phyloP scores from a whole-genome alignment of 768 basidiomycete genomes.

The Suillus hirtellus region DNA sequence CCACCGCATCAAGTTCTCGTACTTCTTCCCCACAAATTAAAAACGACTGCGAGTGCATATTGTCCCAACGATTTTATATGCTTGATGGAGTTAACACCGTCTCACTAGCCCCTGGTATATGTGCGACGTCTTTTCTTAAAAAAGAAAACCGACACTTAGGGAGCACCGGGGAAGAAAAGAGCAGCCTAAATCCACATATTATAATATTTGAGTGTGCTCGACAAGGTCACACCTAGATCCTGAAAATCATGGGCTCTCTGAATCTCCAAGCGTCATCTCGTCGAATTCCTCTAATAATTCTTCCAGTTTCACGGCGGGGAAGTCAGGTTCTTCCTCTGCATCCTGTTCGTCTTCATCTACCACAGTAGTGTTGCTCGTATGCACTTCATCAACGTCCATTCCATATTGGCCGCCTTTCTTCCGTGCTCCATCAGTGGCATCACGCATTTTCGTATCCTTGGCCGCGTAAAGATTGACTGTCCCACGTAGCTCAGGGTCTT shows the following conservation, averaged over 20 bases:
- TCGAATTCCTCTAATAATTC: slow-evolving; percentile 92
- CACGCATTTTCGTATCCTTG: slow-evolving; percentile 52
- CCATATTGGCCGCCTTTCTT: slow-evolving; percentile 28
- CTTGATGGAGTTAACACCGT: not conserved
- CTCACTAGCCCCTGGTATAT: not conserved
- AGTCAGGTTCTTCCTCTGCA: slow-evolving; percentile 75
- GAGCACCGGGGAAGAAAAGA: not conserved
- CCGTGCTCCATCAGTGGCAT: slow-evolving; percentile 27
- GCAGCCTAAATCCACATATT: not conserved
- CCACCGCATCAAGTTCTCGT: not conserved
- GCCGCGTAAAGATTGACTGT: slow-evolving; percentile 88
- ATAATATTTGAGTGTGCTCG: not conserved
- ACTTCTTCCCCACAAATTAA: not conserved
- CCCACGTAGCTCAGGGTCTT: slow-evolving; percentile 88
- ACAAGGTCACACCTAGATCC: not conserved
- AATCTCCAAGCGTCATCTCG: slow-evolving; percentile 75
- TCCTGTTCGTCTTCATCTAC: slow-evolving; percentile 36
- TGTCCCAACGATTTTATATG: not conserved
- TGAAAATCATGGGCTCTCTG: slow-evolving; percentile 19
- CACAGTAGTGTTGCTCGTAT: slow-evolving; percentile 28
- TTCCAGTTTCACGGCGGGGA: slow-evolving; percentile 83
- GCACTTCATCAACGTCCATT: slow-evolving; percentile 69
- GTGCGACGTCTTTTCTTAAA: not conserved
- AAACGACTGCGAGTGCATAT: not conserved
- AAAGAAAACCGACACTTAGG: no score